Percentiles rank a stretch among this genome's conserved stretches.
phyloP scores from a whole-genome alignment of 176 grass and related monocot genomes.

The Carex myosuroides region DNA sequence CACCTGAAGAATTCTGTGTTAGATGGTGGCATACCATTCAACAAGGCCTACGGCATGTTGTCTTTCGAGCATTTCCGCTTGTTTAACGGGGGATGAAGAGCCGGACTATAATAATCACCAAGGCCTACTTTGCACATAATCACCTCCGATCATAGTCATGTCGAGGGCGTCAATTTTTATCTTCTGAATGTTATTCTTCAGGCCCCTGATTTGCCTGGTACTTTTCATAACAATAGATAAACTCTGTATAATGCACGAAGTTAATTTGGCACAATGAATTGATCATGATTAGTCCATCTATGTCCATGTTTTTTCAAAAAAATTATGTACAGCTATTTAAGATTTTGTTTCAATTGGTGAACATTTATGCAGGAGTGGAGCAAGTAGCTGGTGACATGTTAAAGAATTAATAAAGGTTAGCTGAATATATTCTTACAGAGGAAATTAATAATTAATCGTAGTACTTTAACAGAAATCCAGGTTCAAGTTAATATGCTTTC shows the following conservation, averaged over 20 bases:
- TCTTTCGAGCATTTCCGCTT: no score
- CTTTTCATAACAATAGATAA: background rate
- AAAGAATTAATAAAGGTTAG: slow-evolving; percentile 53
- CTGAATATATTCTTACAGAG: background rate
- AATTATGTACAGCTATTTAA: background rate
- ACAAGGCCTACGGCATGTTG: no score
- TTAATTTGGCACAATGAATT: background rate
- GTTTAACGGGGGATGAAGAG: slow-evolving; percentile 50
- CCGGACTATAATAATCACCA: slow-evolving; percentile 51
- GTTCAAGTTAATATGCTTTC: background rate
- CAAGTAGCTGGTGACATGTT: slow-evolving; percentile 87
- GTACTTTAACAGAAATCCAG: background rate
- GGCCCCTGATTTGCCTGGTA: slow-evolving; percentile 56
- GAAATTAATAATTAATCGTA: background rate
- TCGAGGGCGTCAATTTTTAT: slow-evolving; percentile 64
- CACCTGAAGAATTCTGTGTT: no score
- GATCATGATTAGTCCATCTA: background rate
- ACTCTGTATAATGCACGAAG: background rate
- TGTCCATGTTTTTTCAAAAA: background rate
- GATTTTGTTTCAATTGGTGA: background rate
- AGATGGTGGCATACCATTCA: no score
- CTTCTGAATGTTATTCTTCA: slow-evolving; percentile 81
- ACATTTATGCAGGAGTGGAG: slow-evolving; percentile 24
- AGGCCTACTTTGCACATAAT: slow-evolving; percentile 41
- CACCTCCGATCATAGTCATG: slow-evolving; percentile 23